Evolutionary conservation across 179 eudicot species (phyloP).

Genomic region (Patellifolia procumbens): DNA sequence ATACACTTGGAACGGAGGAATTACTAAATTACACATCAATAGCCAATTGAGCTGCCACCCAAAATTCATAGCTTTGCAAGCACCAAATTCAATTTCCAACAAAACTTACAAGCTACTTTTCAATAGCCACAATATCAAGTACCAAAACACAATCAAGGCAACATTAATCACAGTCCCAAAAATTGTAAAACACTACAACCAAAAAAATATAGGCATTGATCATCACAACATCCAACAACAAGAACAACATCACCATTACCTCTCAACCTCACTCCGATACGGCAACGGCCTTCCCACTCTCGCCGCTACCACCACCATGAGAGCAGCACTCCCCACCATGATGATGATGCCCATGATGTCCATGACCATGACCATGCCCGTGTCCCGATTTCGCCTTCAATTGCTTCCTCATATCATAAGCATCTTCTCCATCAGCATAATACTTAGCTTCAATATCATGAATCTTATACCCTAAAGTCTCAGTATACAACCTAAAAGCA

Average conservation of each 20-base stretch:
- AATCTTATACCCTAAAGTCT: constrained; percentile 73
- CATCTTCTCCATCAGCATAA: constrained; percentile 96
- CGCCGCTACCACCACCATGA: constrained; percentile 32
- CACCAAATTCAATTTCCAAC: neutral
- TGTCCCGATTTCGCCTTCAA: constrained; percentile 49
- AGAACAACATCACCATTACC: neutral
- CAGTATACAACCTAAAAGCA: constrained; percentile 72
- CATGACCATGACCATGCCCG: constrained; percentile 36
- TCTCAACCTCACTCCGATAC: neutral
- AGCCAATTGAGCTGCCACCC: neutral
- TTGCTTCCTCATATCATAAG: constrained; percentile 89
- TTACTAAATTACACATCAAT: neutral
- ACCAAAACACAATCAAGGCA: neutral
- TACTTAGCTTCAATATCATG: constrained; percentile 89
- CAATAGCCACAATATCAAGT: neutral
- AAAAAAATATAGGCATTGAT: neutral
- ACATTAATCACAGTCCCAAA: neutral
- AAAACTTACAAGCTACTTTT: neutral
- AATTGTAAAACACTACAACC: neutral
- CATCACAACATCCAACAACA: neutral
- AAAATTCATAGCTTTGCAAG: neutral
- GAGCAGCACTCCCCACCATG: constrained; percentile 70
- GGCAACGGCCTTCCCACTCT: constrained; percentile 5
- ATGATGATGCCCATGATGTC: constrained; percentile 46
- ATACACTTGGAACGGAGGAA: too few relatives aligned